phyloP scores from a whole-genome alignment of 2,329 filamentous ascomycete genomes.

The Colletotrichum sp. region DNA sequence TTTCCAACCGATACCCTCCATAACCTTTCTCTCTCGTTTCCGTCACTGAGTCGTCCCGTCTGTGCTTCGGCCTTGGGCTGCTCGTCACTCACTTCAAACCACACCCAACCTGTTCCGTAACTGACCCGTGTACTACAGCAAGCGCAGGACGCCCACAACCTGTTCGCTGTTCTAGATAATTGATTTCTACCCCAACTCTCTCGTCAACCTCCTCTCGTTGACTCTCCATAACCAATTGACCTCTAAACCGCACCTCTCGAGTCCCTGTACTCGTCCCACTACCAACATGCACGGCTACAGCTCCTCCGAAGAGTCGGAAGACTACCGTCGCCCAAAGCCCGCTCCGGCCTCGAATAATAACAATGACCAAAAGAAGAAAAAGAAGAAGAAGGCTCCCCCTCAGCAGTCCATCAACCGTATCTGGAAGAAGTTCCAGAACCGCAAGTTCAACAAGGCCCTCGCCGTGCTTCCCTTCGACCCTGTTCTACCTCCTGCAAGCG shows the following conservation, averaged over 20 bases:
- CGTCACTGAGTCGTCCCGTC: conserved; percentile 4
- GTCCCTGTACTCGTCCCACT: background rate
- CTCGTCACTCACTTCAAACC: background rate
- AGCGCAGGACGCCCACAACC: background rate
- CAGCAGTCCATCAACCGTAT: conserved; percentile 71
- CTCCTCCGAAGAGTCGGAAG: conserved; percentile 55
- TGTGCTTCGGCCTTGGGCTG: background rate
- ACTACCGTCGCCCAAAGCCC: conserved; percentile 42
- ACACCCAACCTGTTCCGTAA: background rate
- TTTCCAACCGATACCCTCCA: background rate
- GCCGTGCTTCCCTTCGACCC: conserved; percentile 70
- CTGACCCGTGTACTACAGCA: background rate
- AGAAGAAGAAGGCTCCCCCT: conserved; percentile 65
- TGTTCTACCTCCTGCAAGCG: conserved; percentile 54
- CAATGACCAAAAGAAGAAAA: conserved; percentile 56
- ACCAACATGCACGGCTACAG: conserved; percentile 50
- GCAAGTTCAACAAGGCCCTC: conserved; percentile 68
- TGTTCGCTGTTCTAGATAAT: background rate
- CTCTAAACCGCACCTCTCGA: background rate
- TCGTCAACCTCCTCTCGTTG: background rate
- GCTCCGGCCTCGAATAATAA: conserved; percentile 38
- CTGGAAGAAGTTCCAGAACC: conserved; percentile 66
- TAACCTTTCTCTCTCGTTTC: background rate
- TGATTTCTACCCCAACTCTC: background rate
- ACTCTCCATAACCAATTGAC: background rate